Percentiles rank a stretch among this genome's conserved stretches.
Conservation (phyloP, 164 flowering plant genomes). For the Protea cynaroides region DNA sequence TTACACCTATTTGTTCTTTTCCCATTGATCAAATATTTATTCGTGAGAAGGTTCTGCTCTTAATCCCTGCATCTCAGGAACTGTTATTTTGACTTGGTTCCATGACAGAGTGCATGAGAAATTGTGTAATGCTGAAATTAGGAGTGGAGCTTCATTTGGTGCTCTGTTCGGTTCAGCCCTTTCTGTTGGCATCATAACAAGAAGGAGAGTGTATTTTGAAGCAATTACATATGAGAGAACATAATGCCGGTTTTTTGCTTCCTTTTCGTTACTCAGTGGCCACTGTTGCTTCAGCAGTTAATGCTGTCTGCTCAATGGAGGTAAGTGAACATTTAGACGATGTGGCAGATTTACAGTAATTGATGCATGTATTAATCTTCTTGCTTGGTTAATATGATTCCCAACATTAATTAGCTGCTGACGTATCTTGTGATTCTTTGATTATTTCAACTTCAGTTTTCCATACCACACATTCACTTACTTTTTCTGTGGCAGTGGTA, state of each 20-base stretch:
- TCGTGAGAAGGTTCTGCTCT: neutral
- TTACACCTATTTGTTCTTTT: too few relatives aligned
- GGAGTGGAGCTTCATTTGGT: slow-evolving; percentile 70
- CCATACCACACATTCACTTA: too few relatives aligned
- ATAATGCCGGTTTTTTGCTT: slow-evolving; percentile 70
- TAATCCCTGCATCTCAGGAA: neutral
- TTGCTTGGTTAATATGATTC: neutral
- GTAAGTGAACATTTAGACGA: slow-evolving; percentile 21
- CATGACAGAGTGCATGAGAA: slow-evolving; percentile 61
- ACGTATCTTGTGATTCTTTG: too few relatives aligned
- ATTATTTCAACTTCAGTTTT: too few relatives aligned
- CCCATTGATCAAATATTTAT: too few relatives aligned
- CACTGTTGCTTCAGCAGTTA: slow-evolving; percentile 60
- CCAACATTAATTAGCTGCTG: too few relatives aligned
- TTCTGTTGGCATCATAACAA: slow-evolving; percentile 68
- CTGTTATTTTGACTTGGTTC: slow-evolving; percentile 10
- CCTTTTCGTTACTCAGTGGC: slow-evolving; percentile 77
- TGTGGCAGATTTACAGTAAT: neutral
- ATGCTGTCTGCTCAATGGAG: slow-evolving; percentile 72
- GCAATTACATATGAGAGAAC: slow-evolving; percentile 72
- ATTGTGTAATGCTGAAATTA: slow-evolving; percentile 49
- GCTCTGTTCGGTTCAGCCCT: slow-evolving; percentile 65
- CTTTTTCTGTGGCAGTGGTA: too few relatives aligned
- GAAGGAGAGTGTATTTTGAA: slow-evolving; percentile 71
- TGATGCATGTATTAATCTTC: slow-evolving; percentile 1